A percentile compares a stretch with the other conserved stretches of the same genome.
Evolutionary conservation across 2,329 filamentous ascomycete genomes (phyloP).

Genomic region (Allantophomopsis lycopodina): DNA sequence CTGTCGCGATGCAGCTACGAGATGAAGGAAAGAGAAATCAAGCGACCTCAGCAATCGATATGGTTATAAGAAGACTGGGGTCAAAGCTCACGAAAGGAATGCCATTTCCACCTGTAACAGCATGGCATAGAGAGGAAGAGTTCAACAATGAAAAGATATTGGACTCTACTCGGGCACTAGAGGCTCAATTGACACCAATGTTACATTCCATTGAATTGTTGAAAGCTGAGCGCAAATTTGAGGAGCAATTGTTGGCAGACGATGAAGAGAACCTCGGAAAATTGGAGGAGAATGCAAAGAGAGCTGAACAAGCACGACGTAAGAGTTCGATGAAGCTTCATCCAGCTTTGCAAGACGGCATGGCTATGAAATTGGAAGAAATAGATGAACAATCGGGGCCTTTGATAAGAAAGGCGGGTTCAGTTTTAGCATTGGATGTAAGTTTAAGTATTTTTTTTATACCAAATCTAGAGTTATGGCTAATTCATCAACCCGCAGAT

Average conservation of each 20-base stretch:
- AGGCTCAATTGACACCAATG: conserved; percentile 45
- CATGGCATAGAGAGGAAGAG: conserved; percentile 37
- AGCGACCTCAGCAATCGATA: conserved; percentile 35
- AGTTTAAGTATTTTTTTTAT: conserved; percentile 1
- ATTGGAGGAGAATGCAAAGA: conserved; percentile 41
- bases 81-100: conserved; percentile 44
- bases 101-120: conserved; percentile 48
- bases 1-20: conserved; percentile 42
- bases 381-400: conserved; percentile 5
- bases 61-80: conserved; percentile 38
- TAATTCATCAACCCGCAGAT: not conserved
- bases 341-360: conserved; percentile 11
- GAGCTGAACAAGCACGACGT: conserved; percentile 35
- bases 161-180: conserved; percentile 39
- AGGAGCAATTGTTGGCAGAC: conserved; percentile 38
- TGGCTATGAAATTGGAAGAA: conserved; percentile 3
- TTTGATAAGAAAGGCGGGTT: not conserved
- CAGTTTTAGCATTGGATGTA: not conserved
- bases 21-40: conserved; percentile 28
- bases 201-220: conserved; percentile 50
- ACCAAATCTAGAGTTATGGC: not conserved
- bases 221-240: conserved; percentile 38
- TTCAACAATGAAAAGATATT: conserved; percentile 54
- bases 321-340: conserved; percentile 22
- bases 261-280: conserved; percentile 36